phyloP scores from a whole-genome alignment of 768 basidiomycete genomes.

The Mycena rosella region DNA sequence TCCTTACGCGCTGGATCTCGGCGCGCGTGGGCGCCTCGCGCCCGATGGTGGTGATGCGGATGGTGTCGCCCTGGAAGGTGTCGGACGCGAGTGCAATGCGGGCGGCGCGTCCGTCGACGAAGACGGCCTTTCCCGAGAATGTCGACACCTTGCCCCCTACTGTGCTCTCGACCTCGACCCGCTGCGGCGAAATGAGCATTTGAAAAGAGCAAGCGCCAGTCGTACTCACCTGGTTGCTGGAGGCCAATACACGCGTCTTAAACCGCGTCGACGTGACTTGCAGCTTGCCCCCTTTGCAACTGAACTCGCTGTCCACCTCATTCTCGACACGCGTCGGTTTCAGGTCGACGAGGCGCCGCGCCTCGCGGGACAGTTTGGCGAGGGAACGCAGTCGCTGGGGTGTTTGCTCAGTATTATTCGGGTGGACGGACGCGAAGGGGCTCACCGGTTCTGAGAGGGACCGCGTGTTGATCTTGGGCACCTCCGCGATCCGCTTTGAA shows the following conservation, averaged over 20 bases:
- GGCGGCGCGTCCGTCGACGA: constrained; percentile 56
- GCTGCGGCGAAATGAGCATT: not conserved
- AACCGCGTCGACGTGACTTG: constrained; percentile 56
- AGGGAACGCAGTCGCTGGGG: constrained; percentile 42
- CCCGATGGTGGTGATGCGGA: constrained; percentile 59
- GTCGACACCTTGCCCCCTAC: constrained; percentile 14
- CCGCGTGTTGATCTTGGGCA: constrained; percentile 43
- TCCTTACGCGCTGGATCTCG: constrained; percentile 48
- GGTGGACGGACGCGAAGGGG: not conserved
- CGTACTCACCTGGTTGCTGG: constrained; percentile 43
- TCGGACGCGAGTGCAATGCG: constrained; percentile 43
- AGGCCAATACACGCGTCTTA: constrained; percentile 54
- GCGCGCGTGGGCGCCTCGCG: constrained; percentile 60
- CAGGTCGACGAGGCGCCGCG: constrained; percentile 50
- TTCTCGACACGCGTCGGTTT: constrained; percentile 63
- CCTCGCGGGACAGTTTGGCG: constrained; percentile 54
- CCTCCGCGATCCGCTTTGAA: constrained; percentile 28
- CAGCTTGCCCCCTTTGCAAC: constrained; percentile 49
- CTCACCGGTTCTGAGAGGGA: constrained; percentile 46
- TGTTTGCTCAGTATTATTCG: not conserved
- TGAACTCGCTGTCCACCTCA: constrained; percentile 53
- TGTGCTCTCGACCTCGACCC: constrained; percentile 31
- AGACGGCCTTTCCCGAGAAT: constrained; percentile 24
- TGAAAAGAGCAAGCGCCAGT: not conserved
- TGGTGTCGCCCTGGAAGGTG: constrained; percentile 42